Conservation (phyloP, 345 rosid genomes). For the Brassica carinata region DNA sequence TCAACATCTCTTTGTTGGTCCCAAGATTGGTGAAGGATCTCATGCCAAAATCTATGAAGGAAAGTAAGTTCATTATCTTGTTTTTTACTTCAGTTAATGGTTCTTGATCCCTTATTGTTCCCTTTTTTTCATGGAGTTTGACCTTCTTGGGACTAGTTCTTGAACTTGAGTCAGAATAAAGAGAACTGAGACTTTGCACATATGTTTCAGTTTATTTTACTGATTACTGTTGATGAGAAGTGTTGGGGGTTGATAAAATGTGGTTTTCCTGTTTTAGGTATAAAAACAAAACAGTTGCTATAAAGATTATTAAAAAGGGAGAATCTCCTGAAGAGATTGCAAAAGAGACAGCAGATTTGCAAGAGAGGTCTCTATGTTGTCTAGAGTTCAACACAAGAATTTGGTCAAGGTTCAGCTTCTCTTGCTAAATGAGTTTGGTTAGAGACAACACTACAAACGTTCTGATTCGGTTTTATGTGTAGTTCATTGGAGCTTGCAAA, state of each 20-base stretch:
- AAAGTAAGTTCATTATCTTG: constrained; percentile 66
- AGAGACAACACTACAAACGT: constrained; percentile 4
- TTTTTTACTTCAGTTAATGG: constrained; percentile 1
- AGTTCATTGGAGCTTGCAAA: constrained; percentile 98
- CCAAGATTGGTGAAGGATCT: constrained; percentile 97
- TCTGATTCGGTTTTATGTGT: constrained; percentile 16
- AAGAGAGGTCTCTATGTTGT: constrained; percentile 86
- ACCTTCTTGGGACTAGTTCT: constrained; percentile 20
- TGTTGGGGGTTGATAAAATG: background rate
- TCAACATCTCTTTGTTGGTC: constrained; percentile 88
- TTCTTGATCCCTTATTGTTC: background rate
- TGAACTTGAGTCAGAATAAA: background rate
- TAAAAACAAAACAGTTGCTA: constrained; percentile 79
- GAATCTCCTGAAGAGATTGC: constrained; percentile 81
- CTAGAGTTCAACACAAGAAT: constrained; percentile 87
- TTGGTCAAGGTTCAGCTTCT: constrained; percentile 66
- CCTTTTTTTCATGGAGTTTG: background rate
- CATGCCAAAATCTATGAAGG: constrained; percentile 99
- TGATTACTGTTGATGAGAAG: too few species aligned
- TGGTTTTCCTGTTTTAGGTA: constrained; percentile 50
- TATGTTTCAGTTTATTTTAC: too few species aligned
- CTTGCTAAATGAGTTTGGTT: background rate
- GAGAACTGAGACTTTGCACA: too few species aligned
- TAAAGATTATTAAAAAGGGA: constrained; percentile 79
- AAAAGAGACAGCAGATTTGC: constrained; percentile 78